Evolutionary conservation across 208 protist genomes (phyloP).

Genomic region (Paratrypanosoma confusum): DNA sequence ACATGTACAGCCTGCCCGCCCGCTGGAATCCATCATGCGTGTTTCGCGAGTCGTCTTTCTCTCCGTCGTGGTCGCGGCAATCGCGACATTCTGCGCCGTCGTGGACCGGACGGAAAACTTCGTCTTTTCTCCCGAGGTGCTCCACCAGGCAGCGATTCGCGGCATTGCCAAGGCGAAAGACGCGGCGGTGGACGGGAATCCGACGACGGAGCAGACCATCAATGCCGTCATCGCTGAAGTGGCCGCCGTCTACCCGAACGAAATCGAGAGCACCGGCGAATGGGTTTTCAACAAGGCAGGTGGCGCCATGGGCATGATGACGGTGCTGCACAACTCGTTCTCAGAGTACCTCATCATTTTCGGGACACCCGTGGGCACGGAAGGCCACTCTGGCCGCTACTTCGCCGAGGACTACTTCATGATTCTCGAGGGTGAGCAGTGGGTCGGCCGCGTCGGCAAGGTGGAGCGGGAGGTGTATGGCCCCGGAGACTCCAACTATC

Average conservation of each 20-base stretch:
- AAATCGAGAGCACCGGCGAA: slow-evolving; percentile 36
- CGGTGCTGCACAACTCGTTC: slow-evolving; percentile 81
- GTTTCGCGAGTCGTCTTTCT: slow-evolving; percentile 13
- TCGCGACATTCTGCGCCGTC: slow-evolving; percentile 33
- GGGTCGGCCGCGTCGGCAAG: slow-evolving; percentile 36
- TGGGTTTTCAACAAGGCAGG: slow-evolving; percentile 89
- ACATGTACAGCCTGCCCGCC: no score
- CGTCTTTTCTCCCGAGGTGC: slow-evolving; percentile 56
- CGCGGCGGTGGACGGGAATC: slow-evolving; percentile 1
- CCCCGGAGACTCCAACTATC: slow-evolving; percentile 61
- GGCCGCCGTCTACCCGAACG: slow-evolving; percentile 50
- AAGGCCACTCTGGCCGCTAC: slow-evolving; percentile 84
- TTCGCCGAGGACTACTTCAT: slow-evolving; percentile 85
- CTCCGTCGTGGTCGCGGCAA: slow-evolving; percentile 15
- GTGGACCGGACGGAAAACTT: slow-evolving; percentile 55
- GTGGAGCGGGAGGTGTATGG: slow-evolving; percentile 46
- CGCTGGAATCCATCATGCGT: no score
- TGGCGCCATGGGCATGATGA: slow-evolving; percentile 87
- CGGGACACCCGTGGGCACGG: slow-evolving; percentile 73
- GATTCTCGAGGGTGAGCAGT: slow-evolving; percentile 87
- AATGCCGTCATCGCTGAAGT: slow-evolving; percentile 53
- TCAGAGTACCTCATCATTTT: slow-evolving; percentile 92
- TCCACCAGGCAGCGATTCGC: slow-evolving; percentile 55
- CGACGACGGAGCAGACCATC: slow-evolving; percentile 31
- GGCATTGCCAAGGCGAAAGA: slow-evolving; percentile 54